Evolutionary conservation across 2,329 filamentous ascomycete genomes (phyloP), one percentile per base, ranked within the genome.

Genomic region (Ascochyta koolunga): DNA sequence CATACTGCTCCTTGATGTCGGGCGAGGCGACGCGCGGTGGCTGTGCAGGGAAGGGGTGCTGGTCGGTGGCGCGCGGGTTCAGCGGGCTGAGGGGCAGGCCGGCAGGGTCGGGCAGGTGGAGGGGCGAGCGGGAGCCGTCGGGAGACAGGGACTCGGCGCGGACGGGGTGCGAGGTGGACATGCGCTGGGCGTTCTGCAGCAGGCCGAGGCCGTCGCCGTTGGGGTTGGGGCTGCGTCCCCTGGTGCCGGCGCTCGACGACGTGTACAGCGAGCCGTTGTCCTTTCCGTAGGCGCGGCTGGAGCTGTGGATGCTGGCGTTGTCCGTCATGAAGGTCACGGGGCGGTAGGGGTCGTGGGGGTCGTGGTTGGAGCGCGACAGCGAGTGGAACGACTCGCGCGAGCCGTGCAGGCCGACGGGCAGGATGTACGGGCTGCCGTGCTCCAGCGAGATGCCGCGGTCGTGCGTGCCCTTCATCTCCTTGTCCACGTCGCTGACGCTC

Each of bases 351-450:
- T 97, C 93, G 66, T 96, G 89, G 48, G 87, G 84, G 62, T 86
- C 83, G 51, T 86, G 83, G 39, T 93, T 83, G 2, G 88, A 89
- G 48, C 89, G 87, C 22, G 92, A 90, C 61, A 98, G 80, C 2
- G 92, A 96, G 73, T 93, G 87, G 59, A 98, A 81, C 5, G 93
- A 97, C 63, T 96, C 92, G 38, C 86, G 85, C 1, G 93, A 97
- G 68, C 85, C 82, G 36, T 95, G 86, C 18, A 93, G 70, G 49
- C 86, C 87, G 1, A 90, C 90, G 4, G 95, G 93, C n/a, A 98
- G 82, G n/a, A 99, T 83, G 72, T 98, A 99, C 2, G 95, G 95
- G 65, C 88, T 95, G 29, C 85, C 86, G 41, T 93, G 81, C 58
- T 86, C 83, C 66, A 87, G 73, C 15, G 85, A 87, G 59, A 87